Conservation (phyloP, 352 stramenopile species). For the Vaucheria bursata region DNA sequence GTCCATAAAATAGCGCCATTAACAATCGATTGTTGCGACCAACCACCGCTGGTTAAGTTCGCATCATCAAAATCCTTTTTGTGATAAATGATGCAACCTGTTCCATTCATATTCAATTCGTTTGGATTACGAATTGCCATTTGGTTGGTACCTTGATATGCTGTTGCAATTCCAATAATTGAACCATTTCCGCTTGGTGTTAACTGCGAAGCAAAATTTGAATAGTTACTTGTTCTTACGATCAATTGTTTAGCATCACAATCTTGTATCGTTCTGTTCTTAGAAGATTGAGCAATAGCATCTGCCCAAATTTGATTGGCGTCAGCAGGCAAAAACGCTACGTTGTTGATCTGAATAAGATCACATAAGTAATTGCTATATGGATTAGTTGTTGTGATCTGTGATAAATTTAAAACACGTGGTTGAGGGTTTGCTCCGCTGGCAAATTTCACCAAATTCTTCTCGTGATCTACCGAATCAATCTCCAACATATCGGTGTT, state of each 20-base stretch:
- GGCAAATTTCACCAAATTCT: not conserved
- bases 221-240: not conserved
- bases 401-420: not conserved
- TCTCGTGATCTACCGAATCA: not conserved
- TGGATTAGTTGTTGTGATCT: not conserved
- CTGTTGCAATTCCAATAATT: not conserved
- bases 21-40: not conserved
- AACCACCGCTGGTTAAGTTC: not conserved
- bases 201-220: not conserved
- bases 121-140: not conserved
- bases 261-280: not conserved
- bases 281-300: not conserved
- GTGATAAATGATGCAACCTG: not conserved
- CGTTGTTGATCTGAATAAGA: not conserved
- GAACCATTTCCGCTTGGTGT: not conserved
- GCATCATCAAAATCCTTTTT: constrained; percentile 1
- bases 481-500: not conserved
- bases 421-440: not conserved
- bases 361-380: not conserved
- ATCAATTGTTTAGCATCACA: not conserved
- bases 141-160: not conserved
- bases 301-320: not conserved
- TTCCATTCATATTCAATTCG: not conserved
- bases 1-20: not conserved
- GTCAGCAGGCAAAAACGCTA: not conserved